These are phyloP conservation scores for Pachyrhizus erosus DNA, from an alignment of 306 rosid species.

Conservation along the genomic window DNA sequence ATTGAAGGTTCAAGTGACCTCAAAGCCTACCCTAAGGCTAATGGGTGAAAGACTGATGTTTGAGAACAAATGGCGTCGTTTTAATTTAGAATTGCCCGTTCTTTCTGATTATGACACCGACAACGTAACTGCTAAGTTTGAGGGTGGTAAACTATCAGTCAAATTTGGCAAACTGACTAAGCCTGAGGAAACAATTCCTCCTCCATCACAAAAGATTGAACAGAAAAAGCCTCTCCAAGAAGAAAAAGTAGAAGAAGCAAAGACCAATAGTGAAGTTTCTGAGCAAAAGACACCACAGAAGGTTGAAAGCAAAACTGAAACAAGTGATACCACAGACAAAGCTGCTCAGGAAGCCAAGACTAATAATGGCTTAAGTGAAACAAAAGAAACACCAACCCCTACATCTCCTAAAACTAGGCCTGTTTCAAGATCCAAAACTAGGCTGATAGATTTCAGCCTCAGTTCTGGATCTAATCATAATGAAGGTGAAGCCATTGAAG, in stretches of 20 bases:
- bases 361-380: slow-evolving; percentile 24
- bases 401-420: slow-evolving; percentile 25
- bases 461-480: slow-evolving; percentile 31
- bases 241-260: slow-evolving; percentile 12
- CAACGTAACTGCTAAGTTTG: slow-evolving; percentile 59
- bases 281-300: slow-evolving; percentile 32
- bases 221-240: slow-evolving; percentile 24
- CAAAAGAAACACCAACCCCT: slow-evolving; percentile 19
- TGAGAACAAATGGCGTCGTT: slow-evolving; percentile 56
- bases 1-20: slow-evolving; percentile 64
- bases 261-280: slow-evolving; percentile 15
- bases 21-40: slow-evolving; percentile 51
- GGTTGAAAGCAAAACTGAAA: slow-evolving; percentile 30
- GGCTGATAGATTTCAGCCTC: slow-evolving; percentile 43
- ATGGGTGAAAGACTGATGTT: slow-evolving; percentile 51
- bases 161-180: slow-evolving; percentile 43
- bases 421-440: slow-evolving; percentile 41
- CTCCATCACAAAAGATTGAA: slow-evolving; percentile 32
- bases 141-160: slow-evolving; percentile 48
- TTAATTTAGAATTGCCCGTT: slow-evolving; percentile 58
- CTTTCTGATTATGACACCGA: slow-evolving; percentile 50
- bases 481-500: slow-evolving; percentile 9
- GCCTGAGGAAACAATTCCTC: slow-evolving; percentile 36
- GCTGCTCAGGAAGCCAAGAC: slow-evolving; percentile 4
- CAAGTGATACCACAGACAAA: not conserved